Base-by-base conservation (phyloP, 2,329 filamentous ascomycete genomes). In the Ceratocystis cacaofunesta region DNA sequence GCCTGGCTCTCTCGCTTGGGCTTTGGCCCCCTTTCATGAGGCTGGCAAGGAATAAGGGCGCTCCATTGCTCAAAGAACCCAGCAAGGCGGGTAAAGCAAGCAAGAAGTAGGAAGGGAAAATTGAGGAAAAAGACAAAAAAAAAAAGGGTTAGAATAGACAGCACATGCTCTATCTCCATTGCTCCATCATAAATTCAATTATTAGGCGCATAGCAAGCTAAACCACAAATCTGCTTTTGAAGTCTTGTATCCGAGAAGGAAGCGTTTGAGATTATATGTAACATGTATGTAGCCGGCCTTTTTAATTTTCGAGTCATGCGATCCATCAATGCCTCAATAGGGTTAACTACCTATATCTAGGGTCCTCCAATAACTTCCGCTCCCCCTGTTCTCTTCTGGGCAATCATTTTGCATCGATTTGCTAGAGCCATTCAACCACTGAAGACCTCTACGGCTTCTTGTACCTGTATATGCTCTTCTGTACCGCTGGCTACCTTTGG, bases 1-100 rank as follows among this genome's bases (percentile, higher is more conserved):
- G 52, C 52, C 52, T 57, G 25, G 52, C 52, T 32, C 46, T 19
- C 52, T 58, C 55, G 55, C 55, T 58, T 58, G 28, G 55, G 55
- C 55, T 58, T 58, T 58, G 28, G 55, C 55, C 28, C 55, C 55
- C 48, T 22, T 22, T 19, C 48, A 36, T 58, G 55, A 58, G 55
- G 28, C 55, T 58, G 28, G 28, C 28, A 58, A 58, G 55, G 55
- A 58, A 58, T 36, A 36, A n/a, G 30, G 17, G 55, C 55, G 2
- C 55, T 58, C 55, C 55, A 36, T 58, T 58, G 55, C 32, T 36
- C 8, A 58, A 58, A 36, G 52, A 57, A 57, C 52, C 25, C 28
- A 32, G 52, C 52, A 30, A 57, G 46, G 22, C 19, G 36, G 36
- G 36, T 3, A 41, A 41, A 41, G 36, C 10, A 41, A 15, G 17